Evolutionary conservation across 208 protist genomes (phyloP), one percentile per base, ranked within the genome.

Genomic region (Trichomonas vaginalis): DNA sequence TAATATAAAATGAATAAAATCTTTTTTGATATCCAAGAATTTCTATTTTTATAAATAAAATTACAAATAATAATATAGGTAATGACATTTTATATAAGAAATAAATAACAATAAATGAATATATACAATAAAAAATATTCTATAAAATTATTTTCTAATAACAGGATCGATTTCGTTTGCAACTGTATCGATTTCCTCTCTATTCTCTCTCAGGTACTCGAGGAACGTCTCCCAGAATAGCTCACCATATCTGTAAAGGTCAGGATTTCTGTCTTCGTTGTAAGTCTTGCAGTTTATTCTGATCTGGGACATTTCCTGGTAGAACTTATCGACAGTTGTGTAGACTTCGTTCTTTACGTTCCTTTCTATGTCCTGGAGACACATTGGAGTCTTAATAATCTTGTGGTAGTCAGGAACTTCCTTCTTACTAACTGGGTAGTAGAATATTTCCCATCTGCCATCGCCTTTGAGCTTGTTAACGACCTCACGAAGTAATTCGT

Each of bases 131-230:
- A 61, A 61, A 61, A 61, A 23, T 61, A 61, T 61, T 23, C 17
- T 61, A 23, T 61, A 14, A 45, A 39, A 35, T 45, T 88, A 45
- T 46, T 92, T 48, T 51, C 45, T 35, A 47, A 92, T 23, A 56
- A 92, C 86, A 27, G 86, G 86, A 92, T 92, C 86, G 40, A 92
- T 92, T 92, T 92, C 86, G 8, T 51, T 48, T 92, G 42, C 86
- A 35, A 35, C 37, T 48, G 42, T 42, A 51, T 92, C 86, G 9
- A 92, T 23, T 51, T 92, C 86, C 17, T 92, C 86, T 92, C 86
- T 48, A 8, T 35, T 35, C 4, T n/a, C 27, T 39, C 14, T 14
- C 8, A 92, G 32, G 48, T 49, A 9, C 3, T 92, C 27, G 1
- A 48, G 86, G 35, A 92, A 92, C 0, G 42, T 45, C 6, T 92